Conservation (phyloP, 176 grass and related monocot species). For the Saccharum spontaneum region DNA sequence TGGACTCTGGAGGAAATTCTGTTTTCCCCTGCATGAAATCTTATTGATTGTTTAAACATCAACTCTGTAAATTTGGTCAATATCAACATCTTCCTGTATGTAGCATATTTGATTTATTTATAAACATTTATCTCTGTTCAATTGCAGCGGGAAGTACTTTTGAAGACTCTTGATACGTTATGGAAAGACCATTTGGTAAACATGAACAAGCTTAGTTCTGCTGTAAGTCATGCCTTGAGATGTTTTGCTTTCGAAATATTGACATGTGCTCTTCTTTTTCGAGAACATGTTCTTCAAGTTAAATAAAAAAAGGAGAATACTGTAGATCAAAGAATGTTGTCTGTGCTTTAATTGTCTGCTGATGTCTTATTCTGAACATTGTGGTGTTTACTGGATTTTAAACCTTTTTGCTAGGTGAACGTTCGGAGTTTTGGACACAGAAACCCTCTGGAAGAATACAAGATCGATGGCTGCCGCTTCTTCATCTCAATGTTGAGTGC, state of each 20-base stretch:
- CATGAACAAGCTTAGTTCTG: slow-evolving; percentile 98
- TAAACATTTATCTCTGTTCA: slow-evolving; percentile 26
- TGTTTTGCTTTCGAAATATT: background rate
- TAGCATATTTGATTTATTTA: background rate
- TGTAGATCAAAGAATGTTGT: background rate
- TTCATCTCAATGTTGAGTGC: slow-evolving; percentile 96
- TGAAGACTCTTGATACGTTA: slow-evolving; percentile 82
- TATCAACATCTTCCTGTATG: background rate
- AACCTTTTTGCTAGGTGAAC: slow-evolving; percentile 61
- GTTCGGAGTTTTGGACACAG: slow-evolving; percentile 95
- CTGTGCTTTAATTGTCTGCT: background rate
- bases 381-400: background rate
- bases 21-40: background rate
- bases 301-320: background rate
- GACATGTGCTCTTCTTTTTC: background rate
- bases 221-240: slow-evolving; percentile 47
- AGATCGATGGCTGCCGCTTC: slow-evolving; percentile 92
- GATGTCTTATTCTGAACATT: background rate
- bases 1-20: background rate
- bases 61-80: background rate
- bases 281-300: background rate
- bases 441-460: slow-evolving; percentile 96
- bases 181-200: slow-evolving; percentile 99
- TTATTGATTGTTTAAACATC: background rate
- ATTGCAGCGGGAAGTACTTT: slow-evolving; percentile 81